Evolutionary conservation across 345 rosid species (phyloP), one percentile per base, ranked within the genome.

Genomic region (Rhodamnia argentea): DNA sequence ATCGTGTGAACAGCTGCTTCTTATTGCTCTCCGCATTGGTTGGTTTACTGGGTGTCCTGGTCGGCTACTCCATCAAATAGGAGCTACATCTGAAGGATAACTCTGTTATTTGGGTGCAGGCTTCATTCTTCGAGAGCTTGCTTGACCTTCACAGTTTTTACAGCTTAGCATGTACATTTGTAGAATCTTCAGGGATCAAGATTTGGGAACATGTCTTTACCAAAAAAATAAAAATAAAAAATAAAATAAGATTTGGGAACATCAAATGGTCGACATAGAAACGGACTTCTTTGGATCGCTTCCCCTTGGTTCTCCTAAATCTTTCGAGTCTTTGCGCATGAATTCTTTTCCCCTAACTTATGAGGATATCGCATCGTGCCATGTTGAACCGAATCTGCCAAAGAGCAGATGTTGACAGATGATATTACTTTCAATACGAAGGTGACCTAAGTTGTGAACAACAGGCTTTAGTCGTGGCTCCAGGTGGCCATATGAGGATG

Each of bases 31-130:
- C 91, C 86, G 81, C 91, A 64, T 90, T 96, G 85, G 89, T 94
- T 82, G 97, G 90, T 86, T 85, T 96, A 14, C 89, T 94, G 7
- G 93, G 99, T 55, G 82, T 91, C 51, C 56, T 94, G 57, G 52
- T 92, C 52, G 97, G 97, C 90, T 96, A 92, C 92, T 83, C 70
- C 83, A 85, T 84, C 40, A 70, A 37, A 70, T 70, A 70, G 47
- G 47, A 37, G 78, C 47, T 18, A 70, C 78, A 32, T 37, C 24
- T 70, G 78, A 70, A 70, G 78, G 78, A 70, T 70, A 40, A 70
- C 78, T 37, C 47, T 37, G 78, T 23, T 70, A 70, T 32, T 70
- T 70, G 42, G 78, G 78, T 10, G 78, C 47, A 70, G 7, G 26
- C 7, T 37, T 70, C 24, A 70, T 70, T 37, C 6, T 70, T 18